Conservation (phyloP, 2,329 filamentous ascomycete genomes). For the Clonostachys solani region DNA sequence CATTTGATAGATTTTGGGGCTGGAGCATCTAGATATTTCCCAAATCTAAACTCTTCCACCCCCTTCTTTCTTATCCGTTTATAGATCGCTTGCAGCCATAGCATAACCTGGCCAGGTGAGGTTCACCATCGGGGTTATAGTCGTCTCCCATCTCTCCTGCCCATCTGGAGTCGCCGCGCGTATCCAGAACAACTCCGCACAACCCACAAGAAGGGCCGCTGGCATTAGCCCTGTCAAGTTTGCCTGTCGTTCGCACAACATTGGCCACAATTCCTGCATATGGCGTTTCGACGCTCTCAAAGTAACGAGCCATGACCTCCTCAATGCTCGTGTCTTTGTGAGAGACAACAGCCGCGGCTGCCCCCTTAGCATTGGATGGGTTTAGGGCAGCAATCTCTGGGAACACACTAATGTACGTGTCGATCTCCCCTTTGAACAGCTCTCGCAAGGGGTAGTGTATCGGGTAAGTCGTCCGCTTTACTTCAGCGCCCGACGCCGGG, state of each 20-base stretch:
- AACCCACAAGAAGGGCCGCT: slow-evolving; percentile 48
- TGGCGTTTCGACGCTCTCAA: slow-evolving; percentile 72
- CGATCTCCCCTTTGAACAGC: slow-evolving; percentile 75
- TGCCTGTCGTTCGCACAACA: slow-evolving; percentile 87
- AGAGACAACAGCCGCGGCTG: slow-evolving; percentile 41
- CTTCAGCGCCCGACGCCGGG: slow-evolving; percentile 9
- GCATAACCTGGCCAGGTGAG: slow-evolving; percentile 42
- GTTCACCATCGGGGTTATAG: slow-evolving; percentile 13
- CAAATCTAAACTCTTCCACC: not conserved
- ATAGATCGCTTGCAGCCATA: slow-evolving; percentile 71
- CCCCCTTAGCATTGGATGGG: slow-evolving; percentile 24
- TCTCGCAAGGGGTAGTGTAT: slow-evolving; percentile 83
- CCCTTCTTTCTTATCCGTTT: slow-evolving; percentile 31
- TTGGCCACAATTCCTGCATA: slow-evolving; percentile 94
- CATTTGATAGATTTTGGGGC: slow-evolving; percentile 2
- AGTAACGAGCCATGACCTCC: slow-evolving; percentile 85
- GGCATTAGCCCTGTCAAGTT: slow-evolving; percentile 54
- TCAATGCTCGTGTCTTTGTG: slow-evolving; percentile 84
- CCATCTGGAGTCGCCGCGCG: slow-evolving; percentile 59
- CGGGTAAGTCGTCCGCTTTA: slow-evolving; percentile 20
- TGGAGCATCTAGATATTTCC: not conserved
- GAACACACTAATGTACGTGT: slow-evolving; percentile 56
- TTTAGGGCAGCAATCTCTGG: slow-evolving; percentile 47
- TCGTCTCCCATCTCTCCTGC: slow-evolving; percentile 53
- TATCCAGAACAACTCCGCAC: slow-evolving; percentile 65